These are phyloP conservation scores for Graphilbum sp. DNA, from an alignment of 2,329 filamentous ascomycete genomes.

Conservation along the genomic window DNA sequence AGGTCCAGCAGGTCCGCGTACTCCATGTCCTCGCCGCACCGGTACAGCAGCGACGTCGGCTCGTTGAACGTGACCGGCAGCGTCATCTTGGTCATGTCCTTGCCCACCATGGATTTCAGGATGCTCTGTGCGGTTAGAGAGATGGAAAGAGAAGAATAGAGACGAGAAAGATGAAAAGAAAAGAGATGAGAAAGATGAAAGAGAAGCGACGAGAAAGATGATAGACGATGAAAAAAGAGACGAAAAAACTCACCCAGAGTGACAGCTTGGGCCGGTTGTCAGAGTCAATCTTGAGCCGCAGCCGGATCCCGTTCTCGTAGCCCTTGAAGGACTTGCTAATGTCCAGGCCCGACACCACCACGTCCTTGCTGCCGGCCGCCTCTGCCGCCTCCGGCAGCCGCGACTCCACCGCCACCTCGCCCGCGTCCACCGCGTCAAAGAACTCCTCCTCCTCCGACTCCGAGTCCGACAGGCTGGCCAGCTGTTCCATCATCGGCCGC, in stretches of 20 bases:
- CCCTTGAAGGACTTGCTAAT: conserved; percentile 69
- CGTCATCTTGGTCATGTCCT: conserved; percentile 99
- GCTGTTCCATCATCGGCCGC: too few species aligned
- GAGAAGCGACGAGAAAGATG: not conserved
- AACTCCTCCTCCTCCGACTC: conserved; percentile 81
- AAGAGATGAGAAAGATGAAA: not conserved
- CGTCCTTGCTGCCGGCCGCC: conserved; percentile 20
- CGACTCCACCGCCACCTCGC: conserved; percentile 61
- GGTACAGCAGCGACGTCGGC: conserved; percentile 85
- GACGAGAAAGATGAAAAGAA: not conserved
- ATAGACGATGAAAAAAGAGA: not conserved
- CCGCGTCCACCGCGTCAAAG: conserved; percentile 90
- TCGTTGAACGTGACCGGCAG: conserved; percentile 97
- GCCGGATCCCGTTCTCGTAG: conserved; percentile 77
- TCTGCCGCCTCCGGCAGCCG: conserved; percentile 8
- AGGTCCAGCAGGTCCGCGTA: conserved; percentile 85
- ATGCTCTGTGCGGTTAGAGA: conserved; percentile 49
- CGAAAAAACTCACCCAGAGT: conserved; percentile 59
- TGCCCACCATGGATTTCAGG: conserved; percentile 97
- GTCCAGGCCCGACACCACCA: conserved; percentile 34
- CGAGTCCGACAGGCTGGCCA: conserved; percentile 62
- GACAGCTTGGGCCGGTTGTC: conserved; percentile 89
- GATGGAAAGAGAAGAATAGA: not conserved
- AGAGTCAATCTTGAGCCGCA: conserved; percentile 70
- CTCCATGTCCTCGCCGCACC: conserved; percentile 95